These are phyloP conservation scores for Sugiyamaella paludigena DNA, from an alignment of 1,139 yeast species.

Conservation along the genomic window DNA sequence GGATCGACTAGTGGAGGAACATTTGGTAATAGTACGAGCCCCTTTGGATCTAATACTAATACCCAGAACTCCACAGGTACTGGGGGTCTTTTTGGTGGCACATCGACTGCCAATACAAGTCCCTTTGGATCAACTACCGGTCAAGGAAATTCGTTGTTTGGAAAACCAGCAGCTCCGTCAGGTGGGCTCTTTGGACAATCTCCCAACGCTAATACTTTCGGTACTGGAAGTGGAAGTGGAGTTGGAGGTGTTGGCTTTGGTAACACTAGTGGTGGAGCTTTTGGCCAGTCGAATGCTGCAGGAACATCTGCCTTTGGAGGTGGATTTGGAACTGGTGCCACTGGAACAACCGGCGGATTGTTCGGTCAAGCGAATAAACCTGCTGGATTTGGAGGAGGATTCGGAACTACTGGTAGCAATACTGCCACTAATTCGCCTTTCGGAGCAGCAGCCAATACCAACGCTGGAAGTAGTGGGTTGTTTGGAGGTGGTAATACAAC, in stretches of 20 bases:
- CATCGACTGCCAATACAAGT: slow-evolving; percentile 22
- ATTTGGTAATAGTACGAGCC: slow-evolving; percentile 19
- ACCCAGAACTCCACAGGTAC: slow-evolving; percentile 30
- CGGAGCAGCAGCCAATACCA: background rate
- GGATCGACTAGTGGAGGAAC: slow-evolving; percentile 33
- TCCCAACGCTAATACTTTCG: slow-evolving; percentile 25
- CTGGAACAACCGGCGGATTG: slow-evolving; percentile 31
- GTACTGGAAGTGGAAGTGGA: slow-evolving; percentile 20
- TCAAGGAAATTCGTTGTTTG: slow-evolving; percentile 8
- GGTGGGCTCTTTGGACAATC: slow-evolving; percentile 23
- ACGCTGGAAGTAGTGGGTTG: slow-evolving; percentile 6
- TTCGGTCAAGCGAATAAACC: slow-evolving; percentile 33
- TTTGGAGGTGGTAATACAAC: slow-evolving; percentile 2
- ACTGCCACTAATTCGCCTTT: background rate
- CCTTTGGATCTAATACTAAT: slow-evolving; percentile 25
- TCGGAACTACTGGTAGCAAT: slow-evolving; percentile 14
- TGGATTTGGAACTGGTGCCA: slow-evolving; percentile 6
- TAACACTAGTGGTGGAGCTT: slow-evolving; percentile 34
- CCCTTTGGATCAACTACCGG: slow-evolving; percentile 29
- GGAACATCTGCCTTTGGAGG: slow-evolving; percentile 28
- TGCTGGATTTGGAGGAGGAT: slow-evolving; percentile 20
- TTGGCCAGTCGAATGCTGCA: slow-evolving; percentile 31
- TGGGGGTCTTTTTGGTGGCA: slow-evolving; percentile 25
- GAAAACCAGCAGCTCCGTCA: slow-evolving; percentile 17
- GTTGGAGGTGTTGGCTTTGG: too few species aligned